Evolutionary conservation across 2,329 filamentous ascomycete species (phyloP).

Genomic region (Pseudogymnoascus sp.): DNA sequence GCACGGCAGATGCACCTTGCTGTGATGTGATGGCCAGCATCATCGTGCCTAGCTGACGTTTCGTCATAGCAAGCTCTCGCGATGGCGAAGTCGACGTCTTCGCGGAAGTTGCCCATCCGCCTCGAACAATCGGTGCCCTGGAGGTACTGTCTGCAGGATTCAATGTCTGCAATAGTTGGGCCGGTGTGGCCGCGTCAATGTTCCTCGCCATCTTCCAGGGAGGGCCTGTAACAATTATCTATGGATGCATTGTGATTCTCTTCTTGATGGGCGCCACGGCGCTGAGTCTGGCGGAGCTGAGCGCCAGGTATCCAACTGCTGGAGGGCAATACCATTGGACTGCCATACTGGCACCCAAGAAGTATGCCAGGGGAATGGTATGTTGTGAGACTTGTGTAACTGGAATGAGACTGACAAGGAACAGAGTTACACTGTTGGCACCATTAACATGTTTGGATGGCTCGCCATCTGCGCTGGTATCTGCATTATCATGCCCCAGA

Average conservation of each 20-base stretch:
- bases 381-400: background rate
- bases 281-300: background rate
- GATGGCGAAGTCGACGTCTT: background rate
- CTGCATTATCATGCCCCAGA: constrained; percentile 1
- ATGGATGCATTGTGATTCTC: constrained; percentile 4
- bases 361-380: constrained; percentile 19
- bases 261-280: background rate
- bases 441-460: constrained; percentile 7
- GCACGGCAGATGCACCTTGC: background rate
- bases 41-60: background rate
- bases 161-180: constrained; percentile 6
- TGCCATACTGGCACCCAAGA: constrained; percentile 41
- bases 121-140: background rate
- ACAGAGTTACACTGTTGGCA: background rate
- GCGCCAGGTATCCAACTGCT: constrained; percentile 20
- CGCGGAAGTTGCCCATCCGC: background rate
- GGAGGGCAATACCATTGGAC: constrained; percentile 55
- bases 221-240: background rate
- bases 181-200: background rate
- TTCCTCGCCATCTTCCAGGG: constrained; percentile 6
- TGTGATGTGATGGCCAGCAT: background rate
- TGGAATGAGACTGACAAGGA: background rate
- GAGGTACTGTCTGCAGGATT: background rate
- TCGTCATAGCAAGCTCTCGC: background rate
- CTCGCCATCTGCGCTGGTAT: constrained; percentile 1